Percentiles rank a stretch among this genome's conserved stretches.
phyloP scores from a whole-genome alignment of 139 green algal genomes.

The Chlorella sorokiniana region DNA sequence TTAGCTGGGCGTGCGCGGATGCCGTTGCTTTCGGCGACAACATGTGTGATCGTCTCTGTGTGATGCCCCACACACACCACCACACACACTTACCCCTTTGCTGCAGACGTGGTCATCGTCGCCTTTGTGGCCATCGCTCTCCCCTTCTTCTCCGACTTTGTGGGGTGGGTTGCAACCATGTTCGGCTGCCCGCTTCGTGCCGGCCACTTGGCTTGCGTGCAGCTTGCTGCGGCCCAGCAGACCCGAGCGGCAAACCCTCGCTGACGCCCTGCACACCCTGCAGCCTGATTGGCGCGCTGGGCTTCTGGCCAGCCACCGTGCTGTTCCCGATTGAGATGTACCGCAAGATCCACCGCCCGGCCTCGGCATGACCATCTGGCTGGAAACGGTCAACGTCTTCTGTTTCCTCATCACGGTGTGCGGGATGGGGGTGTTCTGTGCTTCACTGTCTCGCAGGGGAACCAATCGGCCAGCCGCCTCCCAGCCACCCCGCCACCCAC shows the following conservation, averaged over 20 bases:
- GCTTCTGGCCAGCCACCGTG: conserved; percentile 39
- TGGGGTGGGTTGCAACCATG: neutral
- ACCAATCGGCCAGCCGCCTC: neutral
- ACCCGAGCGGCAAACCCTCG: neutral
- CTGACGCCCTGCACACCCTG: neutral
- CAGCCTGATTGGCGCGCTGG: conserved; percentile 31
- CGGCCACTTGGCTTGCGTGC: neutral
- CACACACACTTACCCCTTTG: neutral
- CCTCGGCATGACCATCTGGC: conserved; percentile 20
- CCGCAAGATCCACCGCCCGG: too few species aligned
- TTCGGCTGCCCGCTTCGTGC: neutral
- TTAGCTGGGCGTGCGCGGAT: too few species aligned
- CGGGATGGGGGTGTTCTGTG: neutral
- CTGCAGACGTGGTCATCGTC: conserved; percentile 10
- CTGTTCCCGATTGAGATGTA: conserved; percentile 38
- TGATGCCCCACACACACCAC: too few species aligned
- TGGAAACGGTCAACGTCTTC: conserved; percentile 31
- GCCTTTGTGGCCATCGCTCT: conserved; percentile 20
- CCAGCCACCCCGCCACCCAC: neutral
- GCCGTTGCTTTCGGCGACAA: neutral
- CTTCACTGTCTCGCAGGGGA: neutral
- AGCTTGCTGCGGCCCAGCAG: too few species aligned
- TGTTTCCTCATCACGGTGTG: conserved; percentile 10
- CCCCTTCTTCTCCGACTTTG: conserved; percentile 36
- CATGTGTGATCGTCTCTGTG: neutral